Conservation (phyloP, 306 rosid genomes). For the Citrullus amarus region DNA sequence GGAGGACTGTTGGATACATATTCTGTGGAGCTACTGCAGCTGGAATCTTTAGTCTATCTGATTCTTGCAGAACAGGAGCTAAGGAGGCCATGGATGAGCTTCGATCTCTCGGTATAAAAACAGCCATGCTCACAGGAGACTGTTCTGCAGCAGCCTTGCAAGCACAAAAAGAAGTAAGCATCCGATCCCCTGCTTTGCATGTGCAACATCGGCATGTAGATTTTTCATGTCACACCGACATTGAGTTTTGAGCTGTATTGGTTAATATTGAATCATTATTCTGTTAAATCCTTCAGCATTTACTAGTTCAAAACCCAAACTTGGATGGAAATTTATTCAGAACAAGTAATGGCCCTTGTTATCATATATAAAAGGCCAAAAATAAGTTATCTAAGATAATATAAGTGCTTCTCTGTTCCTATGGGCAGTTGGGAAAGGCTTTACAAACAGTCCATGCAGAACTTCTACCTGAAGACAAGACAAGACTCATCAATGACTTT, state of each 20-base stretch:
- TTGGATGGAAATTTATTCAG: not conserved
- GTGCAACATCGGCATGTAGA: not conserved
- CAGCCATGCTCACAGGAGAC: constrained; percentile 90
- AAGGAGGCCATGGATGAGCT: constrained; percentile 54
- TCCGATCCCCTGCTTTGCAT: not conserved
- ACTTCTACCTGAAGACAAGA: constrained; percentile 84
- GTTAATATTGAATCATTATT: not conserved
- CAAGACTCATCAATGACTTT: constrained; percentile 47
- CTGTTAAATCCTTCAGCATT: not conserved
- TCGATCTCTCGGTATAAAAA: constrained; percentile 55
- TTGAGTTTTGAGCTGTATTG: not conserved
- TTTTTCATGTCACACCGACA: not conserved
- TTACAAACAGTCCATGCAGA: constrained; percentile 64
- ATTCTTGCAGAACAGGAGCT: constrained; percentile 70
- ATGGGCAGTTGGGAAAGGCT: constrained; percentile 54
- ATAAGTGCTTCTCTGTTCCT: not conserved
- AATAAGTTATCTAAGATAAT: not conserved
- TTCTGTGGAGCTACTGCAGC: constrained; percentile 34
- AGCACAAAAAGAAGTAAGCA: constrained; percentile 61
- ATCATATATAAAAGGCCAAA: not conserved
- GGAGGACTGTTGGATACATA: constrained; percentile 69
- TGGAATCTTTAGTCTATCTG: constrained; percentile 62
- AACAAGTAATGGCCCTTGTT: not conserved
- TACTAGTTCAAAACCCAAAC: not conserved
- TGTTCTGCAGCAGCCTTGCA: constrained; percentile 62